Conservation (phyloP, 176 grass and related monocot genomes). For the Cymbopogon citratus region DNA sequence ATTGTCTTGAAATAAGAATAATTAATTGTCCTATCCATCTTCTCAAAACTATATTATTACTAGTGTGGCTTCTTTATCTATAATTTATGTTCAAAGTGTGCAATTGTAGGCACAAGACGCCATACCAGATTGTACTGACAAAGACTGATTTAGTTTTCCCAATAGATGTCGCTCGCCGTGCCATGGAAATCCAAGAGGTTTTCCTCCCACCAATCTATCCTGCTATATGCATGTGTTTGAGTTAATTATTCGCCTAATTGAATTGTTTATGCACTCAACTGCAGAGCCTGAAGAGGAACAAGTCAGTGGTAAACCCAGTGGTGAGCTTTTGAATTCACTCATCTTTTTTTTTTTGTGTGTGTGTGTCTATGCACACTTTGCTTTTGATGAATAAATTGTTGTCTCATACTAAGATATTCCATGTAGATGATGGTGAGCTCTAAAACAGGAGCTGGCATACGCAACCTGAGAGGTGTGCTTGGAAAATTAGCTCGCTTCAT, state of each 20-base stretch:
- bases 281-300: slow-evolving; percentile 81
- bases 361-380: neutral
- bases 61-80: neutral
- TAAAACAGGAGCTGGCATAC: slow-evolving; percentile 71
- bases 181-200: slow-evolving; percentile 93
- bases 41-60: neutral
- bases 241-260: neutral
- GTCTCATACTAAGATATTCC: neutral
- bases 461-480: slow-evolving; percentile 59
- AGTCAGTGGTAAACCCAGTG: slow-evolving; percentile 65
- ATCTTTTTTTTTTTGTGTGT: neutral
- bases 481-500: slow-evolving; percentile 72
- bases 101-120: slow-evolving; percentile 67
- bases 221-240: neutral
- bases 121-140: slow-evolving; percentile 85
- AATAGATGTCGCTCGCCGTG: slow-evolving; percentile 85
- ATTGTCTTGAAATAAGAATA: neutral
- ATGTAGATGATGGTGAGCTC: slow-evolving; percentile 92
- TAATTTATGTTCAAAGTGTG: neutral
- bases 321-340: slow-evolving; percentile 34
- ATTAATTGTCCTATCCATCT: neutral
- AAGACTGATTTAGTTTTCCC: slow-evolving; percentile 94
- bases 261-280: neutral
- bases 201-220: neutral
- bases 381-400: neutral